phyloP scores from a whole-genome alignment of 2,329 filamentous ascomycete genomes.

The Sarocladium kiliense region DNA sequence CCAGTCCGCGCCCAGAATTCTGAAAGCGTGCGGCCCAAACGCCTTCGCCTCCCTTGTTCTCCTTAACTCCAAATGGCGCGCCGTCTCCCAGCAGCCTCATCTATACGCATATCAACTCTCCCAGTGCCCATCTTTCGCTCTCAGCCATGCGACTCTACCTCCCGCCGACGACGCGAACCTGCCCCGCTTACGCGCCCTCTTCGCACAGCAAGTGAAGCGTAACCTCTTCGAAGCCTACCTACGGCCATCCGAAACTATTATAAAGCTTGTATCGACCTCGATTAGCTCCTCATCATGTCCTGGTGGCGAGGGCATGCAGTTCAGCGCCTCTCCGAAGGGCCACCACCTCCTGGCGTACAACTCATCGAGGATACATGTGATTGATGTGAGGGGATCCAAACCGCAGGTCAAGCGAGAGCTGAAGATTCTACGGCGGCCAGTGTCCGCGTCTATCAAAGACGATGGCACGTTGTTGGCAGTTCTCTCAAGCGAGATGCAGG shows the following conservation, averaged over 20 bases:
- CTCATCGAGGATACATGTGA: slow-evolving; percentile 76
- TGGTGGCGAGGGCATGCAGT: slow-evolving; percentile 80
- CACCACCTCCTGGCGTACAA: slow-evolving; percentile 75
- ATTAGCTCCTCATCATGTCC: slow-evolving; percentile 80
- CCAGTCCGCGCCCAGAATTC: slow-evolving; percentile 43
- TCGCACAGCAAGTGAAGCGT: slow-evolving; percentile 66
- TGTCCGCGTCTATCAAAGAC: slow-evolving; percentile 73
- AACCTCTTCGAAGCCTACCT: slow-evolving; percentile 75
- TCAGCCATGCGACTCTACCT: slow-evolving; percentile 39
- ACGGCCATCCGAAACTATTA: slow-evolving; percentile 62
- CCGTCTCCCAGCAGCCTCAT: slow-evolving; percentile 56
- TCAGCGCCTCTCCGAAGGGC: slow-evolving; percentile 71
- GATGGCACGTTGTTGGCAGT: slow-evolving; percentile 73
- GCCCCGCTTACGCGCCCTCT: slow-evolving; percentile 56
- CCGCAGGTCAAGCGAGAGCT: slow-evolving; percentile 63
- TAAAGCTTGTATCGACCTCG: slow-evolving; percentile 78
- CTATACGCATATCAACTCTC: slow-evolving; percentile 59
- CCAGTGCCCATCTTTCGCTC: slow-evolving; percentile 54
- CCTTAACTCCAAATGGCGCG: slow-evolving; percentile 61
- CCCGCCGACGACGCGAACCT: slow-evolving; percentile 45
- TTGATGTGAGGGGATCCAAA: slow-evolving; percentile 58
- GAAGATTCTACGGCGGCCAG: slow-evolving; percentile 70
- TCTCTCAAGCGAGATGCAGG: slow-evolving; percentile 74
- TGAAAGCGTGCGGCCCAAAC: slow-evolving; percentile 54
- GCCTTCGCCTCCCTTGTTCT: slow-evolving; percentile 62